Evolutionary conservation across 2,329 filamentous ascomycete genomes (phyloP), one percentile per base, ranked within the genome.

Genomic region (Leptodontidium sp.): DNA sequence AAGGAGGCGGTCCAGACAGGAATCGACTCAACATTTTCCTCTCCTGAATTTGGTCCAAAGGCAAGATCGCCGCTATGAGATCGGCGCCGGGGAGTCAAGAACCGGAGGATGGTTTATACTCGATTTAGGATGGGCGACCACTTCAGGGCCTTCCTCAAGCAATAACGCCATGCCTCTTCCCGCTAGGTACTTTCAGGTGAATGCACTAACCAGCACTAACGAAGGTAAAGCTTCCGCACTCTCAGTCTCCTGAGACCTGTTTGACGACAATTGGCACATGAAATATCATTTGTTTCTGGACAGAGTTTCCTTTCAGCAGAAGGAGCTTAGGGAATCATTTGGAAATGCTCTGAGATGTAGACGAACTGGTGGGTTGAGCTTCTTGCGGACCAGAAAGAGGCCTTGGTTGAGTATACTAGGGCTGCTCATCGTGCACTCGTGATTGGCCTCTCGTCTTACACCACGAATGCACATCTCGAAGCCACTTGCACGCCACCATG

Each of bases 401-500:
- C 21, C 9, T n/a, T 50, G 47, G n/a, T 50, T 4, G 4, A 4
- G 6, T 32, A 32, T 32, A 32, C 29, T 6, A 32, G 35, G 55
- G 35, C 38, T 59, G 21, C 15, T 59, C 57, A 24, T 24, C 21
- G 11, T 38, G 15, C 12, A 17, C 9, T 17, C 15, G 12, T n/a
- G 32, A 59, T 59, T 59, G 57, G 57, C 40, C 38, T 43, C 21
- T 17, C 24, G 57, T 15, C 26, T 40, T 59, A 26, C 35, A 45
- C 57, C 38, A 59, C 21, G 24, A 24, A 26, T 59, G 35, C 32
- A 43, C 49, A 61, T 61, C 62, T 35, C 55, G 32, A 65, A 59
- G 55, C 38, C 52, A 43, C 50, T 17, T 50, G 40, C 49, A 45
- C 15, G 32, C 32, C 57, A 47, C 32, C 24, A 17, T 61, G 24